These are phyloP conservation scores for Pilasporangium apinafurcum DNA, from an alignment of 352 stramenopile species.

Conservation along the genomic window DNA sequence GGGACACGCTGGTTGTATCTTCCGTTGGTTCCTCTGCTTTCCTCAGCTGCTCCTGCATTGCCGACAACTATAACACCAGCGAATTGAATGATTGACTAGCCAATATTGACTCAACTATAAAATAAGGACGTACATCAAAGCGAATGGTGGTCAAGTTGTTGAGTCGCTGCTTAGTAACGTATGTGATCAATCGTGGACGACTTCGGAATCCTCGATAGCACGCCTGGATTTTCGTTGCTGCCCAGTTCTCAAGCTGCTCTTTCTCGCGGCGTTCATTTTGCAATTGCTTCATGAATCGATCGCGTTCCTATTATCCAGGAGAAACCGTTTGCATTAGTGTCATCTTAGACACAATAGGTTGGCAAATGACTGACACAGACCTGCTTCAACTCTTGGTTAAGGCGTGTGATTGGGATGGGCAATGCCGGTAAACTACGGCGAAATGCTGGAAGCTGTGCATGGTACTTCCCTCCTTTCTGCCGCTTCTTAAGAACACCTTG, in stretches of 20 bases:
- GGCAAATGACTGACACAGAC: neutral
- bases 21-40: neutral
- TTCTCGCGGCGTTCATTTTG: conserved; percentile 43
- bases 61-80: conserved; percentile 25
- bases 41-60: conserved; percentile 37
- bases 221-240: conserved; percentile 57
- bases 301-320: conserved; percentile 21
- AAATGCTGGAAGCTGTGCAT: conserved; percentile 40
- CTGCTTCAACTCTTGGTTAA: conserved; percentile 43
- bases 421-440: conserved; percentile 45
- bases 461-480: conserved; percentile 24
- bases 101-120: neutral
- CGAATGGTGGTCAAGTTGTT: conserved; percentile 30
- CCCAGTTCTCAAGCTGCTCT: conserved; percentile 39
- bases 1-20: neutral
- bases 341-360: neutral
- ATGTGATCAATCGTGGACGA: conserved; percentile 33
- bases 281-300: conserved; percentile 58
- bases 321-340: neutral
- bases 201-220: conserved; percentile 44
- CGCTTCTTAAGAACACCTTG: conserved; percentile 22
- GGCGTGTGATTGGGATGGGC: conserved; percentile 28
- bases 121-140: conserved; percentile 15
- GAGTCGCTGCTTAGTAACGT: conserved; percentile 30
- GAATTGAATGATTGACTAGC: neutral